A percentile compares a stretch with the other conserved stretches of the same genome.
Conservation (phyloP, 495 filamentous ascomycete species). For the Xylaria venustula region DNA sequence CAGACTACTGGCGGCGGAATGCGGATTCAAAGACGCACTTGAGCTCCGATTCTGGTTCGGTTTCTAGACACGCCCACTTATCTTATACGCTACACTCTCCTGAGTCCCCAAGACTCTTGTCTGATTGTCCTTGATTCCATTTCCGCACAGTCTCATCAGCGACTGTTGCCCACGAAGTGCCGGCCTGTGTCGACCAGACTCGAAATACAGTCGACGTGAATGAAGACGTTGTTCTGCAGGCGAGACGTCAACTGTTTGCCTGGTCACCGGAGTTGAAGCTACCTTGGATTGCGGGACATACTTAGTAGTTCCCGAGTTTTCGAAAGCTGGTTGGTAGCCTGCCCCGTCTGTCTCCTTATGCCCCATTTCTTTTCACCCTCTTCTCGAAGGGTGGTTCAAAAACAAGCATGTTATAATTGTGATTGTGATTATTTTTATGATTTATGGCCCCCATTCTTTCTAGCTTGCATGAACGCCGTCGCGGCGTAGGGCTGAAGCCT, state of each 20-base stretch:
- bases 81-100: background rate
- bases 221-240: background rate
- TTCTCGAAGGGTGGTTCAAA: background rate
- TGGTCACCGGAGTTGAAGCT: background rate
- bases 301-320: background rate
- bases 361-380: background rate
- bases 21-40: background rate
- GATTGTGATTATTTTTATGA: no score
- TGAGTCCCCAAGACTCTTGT: background rate
- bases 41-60: background rate
- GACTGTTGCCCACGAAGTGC: background rate
- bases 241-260: background rate
- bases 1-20: background rate
- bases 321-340: background rate
- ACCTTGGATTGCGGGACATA: background rate
- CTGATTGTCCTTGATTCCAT: no score
- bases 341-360: background rate
- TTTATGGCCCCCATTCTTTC: conserved; percentile 6
- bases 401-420: background rate
- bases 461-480: conserved; percentile 2
- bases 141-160: no score
- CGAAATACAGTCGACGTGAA: background rate
- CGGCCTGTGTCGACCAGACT: background rate
- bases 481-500: conserved; percentile 13
- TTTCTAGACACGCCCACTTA: background rate